Conservation (phyloP, 768 basidiomycete species). For the Leccinum broughii region DNA sequence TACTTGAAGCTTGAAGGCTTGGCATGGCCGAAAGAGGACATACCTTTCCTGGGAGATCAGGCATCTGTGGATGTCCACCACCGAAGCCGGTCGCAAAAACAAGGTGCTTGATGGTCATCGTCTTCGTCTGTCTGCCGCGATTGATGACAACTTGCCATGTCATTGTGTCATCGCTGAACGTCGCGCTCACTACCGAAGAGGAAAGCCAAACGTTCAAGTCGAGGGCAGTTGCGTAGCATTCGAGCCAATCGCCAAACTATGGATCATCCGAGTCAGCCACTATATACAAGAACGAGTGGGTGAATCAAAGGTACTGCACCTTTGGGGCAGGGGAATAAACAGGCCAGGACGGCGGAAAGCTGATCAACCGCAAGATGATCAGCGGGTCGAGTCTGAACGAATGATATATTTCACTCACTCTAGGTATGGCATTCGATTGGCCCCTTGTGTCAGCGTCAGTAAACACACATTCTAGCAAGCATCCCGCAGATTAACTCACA, state of each 20-base stretch:
- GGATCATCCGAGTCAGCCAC: neutral
- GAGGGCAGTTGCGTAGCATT: slow-evolving; percentile 54
- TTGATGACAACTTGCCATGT: slow-evolving; percentile 46
- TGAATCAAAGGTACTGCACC: slow-evolving; percentile 25
- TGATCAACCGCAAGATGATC: slow-evolving; percentile 16
- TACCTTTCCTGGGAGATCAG: slow-evolving; percentile 46
- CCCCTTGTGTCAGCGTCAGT: slow-evolving; percentile 36
- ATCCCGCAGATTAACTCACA: slow-evolving; percentile 36
- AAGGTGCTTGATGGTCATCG: slow-evolving; percentile 47
- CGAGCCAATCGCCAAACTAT: slow-evolving; percentile 64
- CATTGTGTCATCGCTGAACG: slow-evolving; percentile 35
- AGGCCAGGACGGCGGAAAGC: slow-evolving; percentile 57
- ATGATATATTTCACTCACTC: slow-evolving; percentile 36
- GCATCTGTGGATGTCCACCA: slow-evolving; percentile 48
- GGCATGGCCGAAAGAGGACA: neutral
- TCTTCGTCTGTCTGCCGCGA: slow-evolving; percentile 32
- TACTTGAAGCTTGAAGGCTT: neutral
- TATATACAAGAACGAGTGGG: neutral
- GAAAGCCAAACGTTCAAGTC: slow-evolving; percentile 66
- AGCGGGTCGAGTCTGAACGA: neutral
- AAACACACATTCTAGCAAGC: slow-evolving; percentile 2
- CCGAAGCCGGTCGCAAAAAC: slow-evolving; percentile 57
- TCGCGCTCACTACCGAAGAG: slow-evolving; percentile 37
- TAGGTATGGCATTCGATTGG: slow-evolving; percentile 55
- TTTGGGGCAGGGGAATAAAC: slow-evolving; percentile 51